Base-by-base conservation (phyloP, 2,329 filamentous ascomycete species). In the Blastomyces silverae region DNA sequence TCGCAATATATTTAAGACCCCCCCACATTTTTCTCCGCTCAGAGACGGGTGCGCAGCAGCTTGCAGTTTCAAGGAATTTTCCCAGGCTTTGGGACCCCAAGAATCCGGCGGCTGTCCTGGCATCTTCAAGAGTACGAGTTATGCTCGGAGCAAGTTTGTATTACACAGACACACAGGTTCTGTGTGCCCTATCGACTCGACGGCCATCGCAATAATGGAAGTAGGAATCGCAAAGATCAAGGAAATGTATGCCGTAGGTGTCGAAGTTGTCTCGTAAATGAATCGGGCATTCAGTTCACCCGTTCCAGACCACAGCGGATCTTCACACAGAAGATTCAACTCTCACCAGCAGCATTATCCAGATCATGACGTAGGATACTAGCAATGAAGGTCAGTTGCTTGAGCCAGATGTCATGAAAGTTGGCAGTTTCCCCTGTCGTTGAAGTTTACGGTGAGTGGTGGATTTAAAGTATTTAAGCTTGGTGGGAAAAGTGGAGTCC, bases 401-500 rank as follows among this genome's bases (percentile, higher is more conserved):
- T 1, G 1, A 37, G 3, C 28, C 15, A 20, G 53, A 37, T 17
- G 34, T n/a, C 1, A 2, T 34, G 17, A 34, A 56, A 56, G 31
- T 46, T 60, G 57, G 39, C 57, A 11, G 37, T 31, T 44, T 28
- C 50, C 46, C 50, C 39, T 44, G 57, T 56, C 31, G 6, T 56
- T 56, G 53, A 3, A 34, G 34, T 39, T 22, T 15, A 17, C 0
- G 53, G 34, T 37, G 53, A 56, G 53, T 60, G 57, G 57, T 60
- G 57, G 10, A 25, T 46, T 60, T 60, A 60, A 46, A 22, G 39
- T 31, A 20, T 17, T 55, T 34, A 60, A 60, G 39, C 42, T 60
- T 48, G 25, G 39, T 39, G 57, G 57, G 37, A 48, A 46, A 13
- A 31, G 39, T 6, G 11, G 57, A 42, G 39, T 6, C 57, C 8